phyloP scores from a whole-genome alignment of 2,329 filamentous ascomycete genomes.

The Fusarium sp. region DNA sequence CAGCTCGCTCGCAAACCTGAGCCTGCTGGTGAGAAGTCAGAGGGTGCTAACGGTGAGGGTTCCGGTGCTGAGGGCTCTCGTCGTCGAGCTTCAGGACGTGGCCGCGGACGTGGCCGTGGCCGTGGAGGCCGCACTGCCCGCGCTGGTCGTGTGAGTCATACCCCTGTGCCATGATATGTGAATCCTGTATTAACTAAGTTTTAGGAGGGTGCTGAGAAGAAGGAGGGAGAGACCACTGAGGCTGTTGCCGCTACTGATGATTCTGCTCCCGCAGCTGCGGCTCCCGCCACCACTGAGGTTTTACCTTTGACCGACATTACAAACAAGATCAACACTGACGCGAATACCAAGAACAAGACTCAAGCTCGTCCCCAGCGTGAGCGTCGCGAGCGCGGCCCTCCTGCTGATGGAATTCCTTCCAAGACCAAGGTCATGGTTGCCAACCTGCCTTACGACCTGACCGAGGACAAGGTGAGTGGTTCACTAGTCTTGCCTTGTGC shows the following conservation, averaged over 20 bases:
- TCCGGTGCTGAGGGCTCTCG: slow-evolving; percentile 75
- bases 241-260: slow-evolving; percentile 60
- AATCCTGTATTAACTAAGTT: slow-evolving; percentile 21
- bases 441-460: slow-evolving; percentile 98
- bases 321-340: slow-evolving; percentile 69
- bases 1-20: slow-evolving; percentile 99
- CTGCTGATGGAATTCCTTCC: slow-evolving; percentile 96
- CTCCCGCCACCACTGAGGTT: slow-evolving; percentile 65
- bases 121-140: slow-evolving; percentile 75
- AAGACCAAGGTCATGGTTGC: slow-evolving; percentile 99
- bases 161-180: neutral
- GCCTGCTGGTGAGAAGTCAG: slow-evolving; percentile 80
- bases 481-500: neutral
- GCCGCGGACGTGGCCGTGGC: slow-evolving; percentile 77
- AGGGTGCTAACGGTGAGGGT: slow-evolving; percentile 82
- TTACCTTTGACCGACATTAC: slow-evolving; percentile 73
- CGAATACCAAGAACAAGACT: slow-evolving; percentile 70
- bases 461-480: slow-evolving; percentile 87
- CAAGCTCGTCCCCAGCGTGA: slow-evolving; percentile 69
- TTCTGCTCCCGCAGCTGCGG: slow-evolving; percentile 59
- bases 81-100: slow-evolving; percentile 73
- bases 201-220: slow-evolving; percentile 57
- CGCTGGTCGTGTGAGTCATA: slow-evolving; percentile 61
- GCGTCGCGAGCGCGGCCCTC: slow-evolving; percentile 88
- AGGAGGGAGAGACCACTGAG: slow-evolving; percentile 60